Evolutionary conservation across 345 rosid species (phyloP).

Genomic region (Eucalyptus cladocalyx): DNA sequence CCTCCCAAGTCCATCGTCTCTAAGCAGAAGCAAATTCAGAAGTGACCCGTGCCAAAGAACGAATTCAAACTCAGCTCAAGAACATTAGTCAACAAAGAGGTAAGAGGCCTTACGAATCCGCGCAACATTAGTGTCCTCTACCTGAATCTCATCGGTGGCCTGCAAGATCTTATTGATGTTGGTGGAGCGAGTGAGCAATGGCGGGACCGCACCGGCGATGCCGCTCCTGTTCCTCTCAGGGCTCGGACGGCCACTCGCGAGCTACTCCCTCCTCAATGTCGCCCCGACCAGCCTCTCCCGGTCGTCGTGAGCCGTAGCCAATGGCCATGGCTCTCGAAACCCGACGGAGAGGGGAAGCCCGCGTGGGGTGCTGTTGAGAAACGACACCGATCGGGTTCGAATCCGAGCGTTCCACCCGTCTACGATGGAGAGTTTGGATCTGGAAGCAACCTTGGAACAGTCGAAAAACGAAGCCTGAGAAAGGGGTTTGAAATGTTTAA

Average conservation of each 20-base stretch:
- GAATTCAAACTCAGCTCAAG: neutral
- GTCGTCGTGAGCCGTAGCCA: constrained; percentile 57
- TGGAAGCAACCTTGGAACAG: neutral
- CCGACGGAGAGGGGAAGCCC: neutral
- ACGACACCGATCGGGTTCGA: neutral
- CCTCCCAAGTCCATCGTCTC: neutral
- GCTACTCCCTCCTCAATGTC: constrained; percentile 70
- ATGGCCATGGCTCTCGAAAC: constrained; percentile 36
- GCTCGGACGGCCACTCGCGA: constrained; percentile 45
- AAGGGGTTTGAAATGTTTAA: neutral
- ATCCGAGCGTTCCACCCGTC: neutral
- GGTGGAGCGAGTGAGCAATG: constrained; percentile 69
- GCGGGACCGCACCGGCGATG: constrained; percentile 78
- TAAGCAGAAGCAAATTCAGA: neutral
- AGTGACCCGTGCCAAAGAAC: neutral
- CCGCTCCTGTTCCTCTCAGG: constrained; percentile 48
- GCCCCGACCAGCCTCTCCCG: constrained; percentile 92
- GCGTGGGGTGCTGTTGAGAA: neutral
- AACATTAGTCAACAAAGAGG: neutral
- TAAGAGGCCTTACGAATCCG: constrained; percentile 48
- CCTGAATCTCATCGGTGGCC: constrained; percentile 92
- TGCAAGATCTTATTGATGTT: constrained; percentile 82
- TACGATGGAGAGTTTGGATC: neutral
- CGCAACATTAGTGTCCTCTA: constrained; percentile 64
- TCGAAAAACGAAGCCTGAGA: neutral